Percentiles rank a stretch among this genome's conserved stretches.
Evolutionary conservation across 2,329 filamentous ascomycete species (phyloP).

Genomic region (Aulographum hederae): DNA sequence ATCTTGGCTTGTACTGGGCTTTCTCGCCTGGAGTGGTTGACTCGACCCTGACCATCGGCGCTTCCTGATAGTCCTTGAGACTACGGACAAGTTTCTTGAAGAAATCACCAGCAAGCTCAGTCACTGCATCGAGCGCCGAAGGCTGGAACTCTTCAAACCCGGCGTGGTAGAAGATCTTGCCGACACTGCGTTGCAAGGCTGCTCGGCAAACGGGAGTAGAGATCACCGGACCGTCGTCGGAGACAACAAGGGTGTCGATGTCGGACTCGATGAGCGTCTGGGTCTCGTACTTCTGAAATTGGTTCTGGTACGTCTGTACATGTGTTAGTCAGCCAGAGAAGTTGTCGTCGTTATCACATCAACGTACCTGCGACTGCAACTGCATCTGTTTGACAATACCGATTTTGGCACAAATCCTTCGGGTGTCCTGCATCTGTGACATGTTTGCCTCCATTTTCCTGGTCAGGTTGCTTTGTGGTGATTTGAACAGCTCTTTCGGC

Average conservation of each 20-base stretch:
- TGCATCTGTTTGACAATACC: slow-evolving; percentile 99
- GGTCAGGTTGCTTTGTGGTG: slow-evolving; percentile 55
- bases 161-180: slow-evolving; percentile 87
- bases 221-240: slow-evolving; percentile 77
- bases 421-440: slow-evolving; percentile 86
- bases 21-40: slow-evolving; percentile 14
- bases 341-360: slow-evolving; percentile 1
- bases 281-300: slow-evolving; percentile 91
- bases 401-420: slow-evolving; percentile 91
- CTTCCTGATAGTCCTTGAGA: slow-evolving; percentile 67
- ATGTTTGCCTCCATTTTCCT: slow-evolving; percentile 81
- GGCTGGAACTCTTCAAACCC: slow-evolving; percentile 96
- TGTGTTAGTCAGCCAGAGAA: slow-evolving; percentile 6
- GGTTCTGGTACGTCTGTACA: slow-evolving; percentile 76
- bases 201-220: slow-evolving; percentile 64
- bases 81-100: slow-evolving; percentile 69
- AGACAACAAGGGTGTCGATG: slow-evolving; percentile 73
- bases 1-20: slow-evolving; percentile 43
- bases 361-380: slow-evolving; percentile 71
- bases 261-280: slow-evolving; percentile 78
- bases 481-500: slow-evolving; percentile 54
- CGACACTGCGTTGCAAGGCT: slow-evolving; percentile 75
- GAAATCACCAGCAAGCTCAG: slow-evolving; percentile 76
- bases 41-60: slow-evolving; percentile 50
- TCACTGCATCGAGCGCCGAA: slow-evolving; percentile 76